A percentile compares a stretch with the other conserved stretches of the same genome.
These are phyloP conservation scores for Zanthoxylum bungeanum DNA, from an alignment of 345 rosid genomes.

Conservation along the genomic window DNA sequence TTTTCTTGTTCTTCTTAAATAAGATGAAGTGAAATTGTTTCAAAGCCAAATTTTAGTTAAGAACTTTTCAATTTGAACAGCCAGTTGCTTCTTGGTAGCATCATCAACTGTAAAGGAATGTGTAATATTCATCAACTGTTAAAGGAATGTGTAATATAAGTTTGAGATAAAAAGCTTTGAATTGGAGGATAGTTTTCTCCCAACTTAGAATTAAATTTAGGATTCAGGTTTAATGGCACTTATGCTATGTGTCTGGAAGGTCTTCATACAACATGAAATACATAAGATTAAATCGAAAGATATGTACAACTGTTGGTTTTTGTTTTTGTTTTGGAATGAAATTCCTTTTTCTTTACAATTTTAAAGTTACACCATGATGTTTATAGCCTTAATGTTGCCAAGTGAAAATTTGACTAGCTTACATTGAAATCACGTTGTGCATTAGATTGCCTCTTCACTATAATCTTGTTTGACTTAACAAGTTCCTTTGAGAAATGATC, in stretches of 20 bases:
- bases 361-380: not conserved
- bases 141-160: not conserved
- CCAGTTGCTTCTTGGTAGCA: not conserved
- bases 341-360: not conserved
- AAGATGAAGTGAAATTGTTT: not conserved
- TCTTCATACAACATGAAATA: not conserved
- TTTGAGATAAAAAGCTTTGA: not conserved
- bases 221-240: not conserved
- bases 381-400: not conserved
- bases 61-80: not conserved
- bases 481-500: not conserved
- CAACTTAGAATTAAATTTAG: not conserved
- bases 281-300: not conserved
- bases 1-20: not conserved
- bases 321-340: not conserved
- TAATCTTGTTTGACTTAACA: not conserved
- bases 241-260: not conserved
- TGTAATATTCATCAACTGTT: not conserved
- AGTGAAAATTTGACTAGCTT: not conserved
- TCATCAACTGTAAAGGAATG: not conserved
- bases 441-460: not conserved
- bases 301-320: not conserved
- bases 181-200: not conserved
- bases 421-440: not conserved
- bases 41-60: not conserved